Conservation (phyloP, 768 basidiomycete genomes). For the Boletus pseudo-olivaceus region DNA sequence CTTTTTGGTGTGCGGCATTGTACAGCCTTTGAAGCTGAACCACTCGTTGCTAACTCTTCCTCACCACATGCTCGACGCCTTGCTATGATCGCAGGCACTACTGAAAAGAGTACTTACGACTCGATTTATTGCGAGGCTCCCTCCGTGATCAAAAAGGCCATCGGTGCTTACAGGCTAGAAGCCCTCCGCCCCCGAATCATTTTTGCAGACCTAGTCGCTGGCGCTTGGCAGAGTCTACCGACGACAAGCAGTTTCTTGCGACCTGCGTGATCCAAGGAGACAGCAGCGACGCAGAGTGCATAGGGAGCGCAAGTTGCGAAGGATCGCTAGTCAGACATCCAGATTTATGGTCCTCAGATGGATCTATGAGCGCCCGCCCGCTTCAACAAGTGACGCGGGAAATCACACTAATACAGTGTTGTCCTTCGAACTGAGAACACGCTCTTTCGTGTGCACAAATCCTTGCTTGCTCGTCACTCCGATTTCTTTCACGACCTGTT, state of each 20-base stretch:
- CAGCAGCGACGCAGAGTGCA: neutral
- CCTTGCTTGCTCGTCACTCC: slow-evolving; percentile 66
- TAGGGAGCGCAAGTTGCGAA: neutral
- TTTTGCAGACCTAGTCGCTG: neutral
- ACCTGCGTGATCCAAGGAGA: neutral
- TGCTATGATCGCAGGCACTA: too few relatives aligned
- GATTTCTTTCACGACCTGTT: slow-evolving; percentile 70
- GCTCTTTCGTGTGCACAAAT: slow-evolving; percentile 73
- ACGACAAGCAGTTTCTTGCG: slow-evolving; percentile 1
- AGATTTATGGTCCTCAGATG: slow-evolving; percentile 70
- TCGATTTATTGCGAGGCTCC: too few relatives aligned
- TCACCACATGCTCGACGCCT: too few relatives aligned
- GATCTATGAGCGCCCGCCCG: slow-evolving; percentile 41
- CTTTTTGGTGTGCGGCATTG: too few relatives aligned
- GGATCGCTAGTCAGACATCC: slow-evolving; percentile 35
- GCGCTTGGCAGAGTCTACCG: slow-evolving; percentile 16
- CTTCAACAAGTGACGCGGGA: neutral
- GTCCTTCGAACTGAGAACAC: slow-evolving; percentile 62
- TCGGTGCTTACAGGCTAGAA: slow-evolving; percentile 28
- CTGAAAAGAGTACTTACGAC: too few relatives aligned
- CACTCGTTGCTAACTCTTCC: too few relatives aligned
- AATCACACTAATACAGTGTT: slow-evolving; percentile 2
- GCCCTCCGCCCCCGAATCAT: slow-evolving; percentile 24
- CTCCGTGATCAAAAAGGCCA: neutral
- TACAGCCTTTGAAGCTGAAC: too few relatives aligned